Base-by-base conservation (phyloP, 805 yeast species). In the Metschnikowia drakensbergensis region DNA sequence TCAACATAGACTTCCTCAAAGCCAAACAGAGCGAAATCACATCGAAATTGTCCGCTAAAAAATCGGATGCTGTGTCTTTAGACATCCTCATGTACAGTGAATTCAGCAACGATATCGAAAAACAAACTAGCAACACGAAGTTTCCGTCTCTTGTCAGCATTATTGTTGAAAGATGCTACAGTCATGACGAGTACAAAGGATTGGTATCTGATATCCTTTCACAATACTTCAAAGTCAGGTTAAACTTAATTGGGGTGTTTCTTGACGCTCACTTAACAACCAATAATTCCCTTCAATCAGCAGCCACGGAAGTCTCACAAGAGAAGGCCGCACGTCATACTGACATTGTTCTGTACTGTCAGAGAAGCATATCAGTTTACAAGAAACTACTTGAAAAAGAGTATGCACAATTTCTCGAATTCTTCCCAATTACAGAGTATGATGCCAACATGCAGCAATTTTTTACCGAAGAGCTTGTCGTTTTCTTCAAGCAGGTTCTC, bases 331-430 rank as follows among this genome's bases (percentile, higher is more conserved):
- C 65, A 6, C 54, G 62, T 13, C 54, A 56, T 13, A 22, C 51
- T 37, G 62, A 51, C n/a, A 47, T 57, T 30, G 82, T 84, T 1
- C 82, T 82, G 51, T 68, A 78, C 47, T 75, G 87, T 28, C 90
- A 88, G 57, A 76, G 76, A 50, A 77, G 78, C 52, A 72, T 88
- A 37, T 72, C 83, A 2, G 81, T 75, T 51, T 84, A 80, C 62
- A 77, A 79, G 46, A 81, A 80, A 43, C 50, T 86, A 5, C 74
- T 84, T 54, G 75, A 74, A 31, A 81, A 76, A 48, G 97, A 90
- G 59, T 72, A 71, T 55, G 70, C 68, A 0, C 63, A 88, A 5
- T 90, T 86, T 62, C 67, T 66, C 35, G 66, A 69, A 36, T 75
- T 84, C 32, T 86, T 88, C 60, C 51, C 53, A 1, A 40, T 37